Conservation (phyloP, 202 grass and related monocot species). For the Sporobolus alterniflorus region DNA sequence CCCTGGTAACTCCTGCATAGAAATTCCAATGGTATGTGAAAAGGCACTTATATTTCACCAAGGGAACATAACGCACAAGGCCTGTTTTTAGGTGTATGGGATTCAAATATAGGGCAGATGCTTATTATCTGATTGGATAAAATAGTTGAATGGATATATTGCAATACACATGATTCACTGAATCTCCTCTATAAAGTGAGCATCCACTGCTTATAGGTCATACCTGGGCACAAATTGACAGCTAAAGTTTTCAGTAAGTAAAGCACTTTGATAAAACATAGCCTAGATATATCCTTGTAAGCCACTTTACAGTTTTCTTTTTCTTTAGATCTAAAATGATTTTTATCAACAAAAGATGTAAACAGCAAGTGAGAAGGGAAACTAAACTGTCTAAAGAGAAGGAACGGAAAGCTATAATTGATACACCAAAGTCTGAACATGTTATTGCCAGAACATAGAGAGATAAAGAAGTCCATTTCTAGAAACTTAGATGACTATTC, state of each 20-base stretch:
- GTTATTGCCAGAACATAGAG: slow-evolving; percentile 1
- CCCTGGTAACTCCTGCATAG: slow-evolving; percentile 82
- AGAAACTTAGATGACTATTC: background rate
- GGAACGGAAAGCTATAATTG: background rate
- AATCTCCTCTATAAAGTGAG: background rate
- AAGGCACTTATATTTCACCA: slow-evolving; percentile 4
- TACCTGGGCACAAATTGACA: background rate
- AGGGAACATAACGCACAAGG: background rate
- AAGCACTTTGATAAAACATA: background rate
- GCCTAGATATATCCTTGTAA: background rate
- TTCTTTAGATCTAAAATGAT: background rate
- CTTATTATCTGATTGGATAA: background rate
- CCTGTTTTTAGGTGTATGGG: background rate
- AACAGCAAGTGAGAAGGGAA: background rate
- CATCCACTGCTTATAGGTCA: background rate
- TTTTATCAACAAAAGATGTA: background rate
- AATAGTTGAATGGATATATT: background rate
- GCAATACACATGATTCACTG: background rate
- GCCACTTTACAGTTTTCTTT: background rate
- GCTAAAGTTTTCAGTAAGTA: background rate
- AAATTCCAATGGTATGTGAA: slow-evolving; percentile 18
- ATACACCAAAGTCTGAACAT: background rate
- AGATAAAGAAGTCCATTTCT: background rate
- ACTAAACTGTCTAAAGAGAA: background rate
- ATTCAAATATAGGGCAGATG: background rate